Conservation (phyloP, 2,329 filamentous ascomycete species). For the Tolypocladium tundrense region DNA sequence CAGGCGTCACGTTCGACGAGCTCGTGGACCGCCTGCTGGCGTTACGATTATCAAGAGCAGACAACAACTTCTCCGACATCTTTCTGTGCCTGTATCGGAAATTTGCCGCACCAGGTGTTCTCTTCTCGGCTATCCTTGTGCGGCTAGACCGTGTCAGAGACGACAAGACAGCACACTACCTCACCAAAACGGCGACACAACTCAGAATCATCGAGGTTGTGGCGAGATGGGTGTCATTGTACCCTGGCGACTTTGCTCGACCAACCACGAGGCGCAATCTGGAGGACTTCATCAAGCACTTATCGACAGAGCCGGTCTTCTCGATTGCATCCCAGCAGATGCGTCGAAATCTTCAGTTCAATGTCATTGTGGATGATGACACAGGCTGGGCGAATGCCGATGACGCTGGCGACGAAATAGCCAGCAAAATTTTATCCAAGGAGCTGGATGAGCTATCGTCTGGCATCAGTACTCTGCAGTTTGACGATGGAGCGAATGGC, state of each 20-base stretch:
- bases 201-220: constrained; percentile 75
- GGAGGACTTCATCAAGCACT: constrained; percentile 61
- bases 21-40: constrained; percentile 80
- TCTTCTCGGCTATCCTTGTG: constrained; percentile 69
- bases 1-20: constrained; percentile 54
- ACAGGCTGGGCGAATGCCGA: constrained; percentile 86
- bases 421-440: constrained; percentile 23
- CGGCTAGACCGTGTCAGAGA: constrained; percentile 63
- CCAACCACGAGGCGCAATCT: constrained; percentile 61
- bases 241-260: constrained; percentile 87
- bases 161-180: constrained; percentile 55
- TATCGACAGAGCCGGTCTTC: constrained; percentile 74
- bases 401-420: constrained; percentile 29
- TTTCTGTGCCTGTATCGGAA: constrained; percentile 92
- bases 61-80: constrained; percentile 77
- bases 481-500: constrained; percentile 35
- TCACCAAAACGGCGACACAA: constrained; percentile 72
- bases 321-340: constrained; percentile 80
- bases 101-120: constrained; percentile 71
- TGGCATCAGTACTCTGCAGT: constrained; percentile 36
- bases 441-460: constrained; percentile 27
- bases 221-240: constrained; percentile 79
- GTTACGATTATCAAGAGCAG: constrained; percentile 73
- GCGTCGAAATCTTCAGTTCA: constrained; percentile 60
- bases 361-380: constrained; percentile 78